Evolutionary conservation across 192 early-diverging fungal genomes (phyloP), one percentile per base, ranked within the genome.

Genomic region (Coemansia sp.): DNA sequence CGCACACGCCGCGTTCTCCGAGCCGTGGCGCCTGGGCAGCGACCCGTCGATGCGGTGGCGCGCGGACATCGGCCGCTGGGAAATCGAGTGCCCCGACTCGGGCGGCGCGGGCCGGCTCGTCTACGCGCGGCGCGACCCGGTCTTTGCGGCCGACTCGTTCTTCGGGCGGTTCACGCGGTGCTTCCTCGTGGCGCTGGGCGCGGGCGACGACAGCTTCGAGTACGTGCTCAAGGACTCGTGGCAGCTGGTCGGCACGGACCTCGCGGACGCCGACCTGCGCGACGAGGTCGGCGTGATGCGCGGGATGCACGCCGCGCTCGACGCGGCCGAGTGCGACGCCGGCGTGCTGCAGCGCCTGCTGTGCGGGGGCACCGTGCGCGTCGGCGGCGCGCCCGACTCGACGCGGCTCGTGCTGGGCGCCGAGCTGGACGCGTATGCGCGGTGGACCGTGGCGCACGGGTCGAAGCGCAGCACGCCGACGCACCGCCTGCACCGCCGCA

Each of bases 221-320:
- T 47, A 64, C 50, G 75, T 77, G n/a, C 75, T 82, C 13, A 82
- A 82, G 69, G 80, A 82, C 63, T 71, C 75, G 36, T 82, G 80
- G 80, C 80, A 82, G 75, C 69, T 82, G 53, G 64, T 65, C 18
- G 22, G 29, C 22, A 60, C 31, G 27, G 69, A 31, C 22, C n/a
- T 11, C 3, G 78, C 16, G 18, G 64, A 65, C 1, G 38, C 53
- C 11, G 20, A 7, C 10, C 33, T 66, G 5, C 62, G 49, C 29
- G 80, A 82, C 58, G 80, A 82, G 50, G 71, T 82, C 58, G 36
- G 41, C 44, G 75, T 82, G 24, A 61, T 82, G 31, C 71, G 69
- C 12, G 67, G 44, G 8, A 71, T 82, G 31, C 80, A 75, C n/a
- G 33, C 27, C 5, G 34, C 63, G 22, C 66, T 82, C 72, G 80